Conservation (phyloP, 129 eudicot genomes). For the Flaveria bidentis region DNA sequence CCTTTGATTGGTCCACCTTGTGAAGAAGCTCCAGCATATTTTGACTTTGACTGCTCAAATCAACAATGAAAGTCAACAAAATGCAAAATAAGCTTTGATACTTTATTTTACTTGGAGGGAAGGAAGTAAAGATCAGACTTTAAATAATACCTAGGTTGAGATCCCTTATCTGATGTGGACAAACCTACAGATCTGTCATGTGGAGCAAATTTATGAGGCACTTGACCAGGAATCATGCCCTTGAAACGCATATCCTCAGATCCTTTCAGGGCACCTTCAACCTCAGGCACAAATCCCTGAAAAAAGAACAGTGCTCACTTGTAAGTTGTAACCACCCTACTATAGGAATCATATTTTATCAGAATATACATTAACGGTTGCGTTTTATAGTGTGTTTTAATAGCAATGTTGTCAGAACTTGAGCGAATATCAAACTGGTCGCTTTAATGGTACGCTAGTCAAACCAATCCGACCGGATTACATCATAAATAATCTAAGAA, state of each 20-base stretch:
- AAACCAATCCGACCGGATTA: too few relatives aligned
- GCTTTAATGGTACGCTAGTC: too few relatives aligned
- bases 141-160: constrained; percentile 55
- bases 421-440: too few relatives aligned
- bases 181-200: constrained; percentile 47
- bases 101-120: constrained; percentile 1
- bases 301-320: constrained; percentile 33
- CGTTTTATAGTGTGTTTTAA: not conserved
- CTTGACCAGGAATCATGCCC: constrained; percentile 52
- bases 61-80: constrained; percentile 24
- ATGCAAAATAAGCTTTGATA: not conserved
- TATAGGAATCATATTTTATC: not conserved
- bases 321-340: constrained; percentile 1
- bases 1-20: constrained; percentile 78
- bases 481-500: too few relatives aligned
- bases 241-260: constrained; percentile 47
- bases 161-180: constrained; percentile 39
- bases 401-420: too few relatives aligned
- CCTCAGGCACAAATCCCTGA: constrained; percentile 52
- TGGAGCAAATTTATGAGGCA: constrained; percentile 40
- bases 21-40: constrained; percentile 92
- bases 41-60: constrained; percentile 67
- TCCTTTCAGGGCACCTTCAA: constrained; percentile 49
- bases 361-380: not conserved
- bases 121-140: not conserved